Conservation (phyloP, 352 stramenopile species). For the Globisporangium barbulae region DNA sequence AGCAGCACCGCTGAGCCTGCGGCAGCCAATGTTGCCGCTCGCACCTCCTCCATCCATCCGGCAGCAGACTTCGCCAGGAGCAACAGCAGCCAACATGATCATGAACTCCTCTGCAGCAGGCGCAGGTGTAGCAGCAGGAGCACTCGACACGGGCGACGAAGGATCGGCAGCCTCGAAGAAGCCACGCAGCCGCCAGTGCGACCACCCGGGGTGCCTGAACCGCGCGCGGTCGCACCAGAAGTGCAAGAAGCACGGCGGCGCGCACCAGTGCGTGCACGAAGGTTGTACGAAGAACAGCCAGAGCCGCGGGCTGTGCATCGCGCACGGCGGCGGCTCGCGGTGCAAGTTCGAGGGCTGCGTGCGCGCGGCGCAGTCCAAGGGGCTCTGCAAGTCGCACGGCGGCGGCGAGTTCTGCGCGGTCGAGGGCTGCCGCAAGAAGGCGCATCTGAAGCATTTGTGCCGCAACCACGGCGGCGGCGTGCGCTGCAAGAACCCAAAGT, state of each 20-base stretch:
- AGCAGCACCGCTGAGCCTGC: conserved; percentile 4
- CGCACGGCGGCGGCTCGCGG: conserved; percentile 74
- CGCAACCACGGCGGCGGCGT: conserved; percentile 84
- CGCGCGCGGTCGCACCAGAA: conserved; percentile 81
- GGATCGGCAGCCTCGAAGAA: conserved; percentile 26
- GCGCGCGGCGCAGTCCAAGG: conserved; percentile 80
- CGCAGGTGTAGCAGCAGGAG: background rate
- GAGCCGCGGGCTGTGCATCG: conserved; percentile 81
- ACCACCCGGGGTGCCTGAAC: conserved; percentile 72
- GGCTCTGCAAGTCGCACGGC: conserved; percentile 83
- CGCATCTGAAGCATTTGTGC: conserved; percentile 83
- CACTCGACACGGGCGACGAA: conserved; percentile 16
- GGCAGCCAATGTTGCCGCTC: conserved; percentile 1
- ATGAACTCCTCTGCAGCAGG: background rate
- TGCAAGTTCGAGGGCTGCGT: conserved; percentile 80
- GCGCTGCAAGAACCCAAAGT: conserved; percentile 77
- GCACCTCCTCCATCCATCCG: conserved; percentile 2
- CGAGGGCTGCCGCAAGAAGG: conserved; percentile 82
- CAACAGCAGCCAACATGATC: conserved; percentile 3
- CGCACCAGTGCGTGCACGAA: conserved; percentile 79
- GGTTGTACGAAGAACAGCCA: conserved; percentile 88
- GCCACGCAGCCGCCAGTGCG: conserved; percentile 58
- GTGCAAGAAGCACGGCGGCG: conserved; percentile 89
- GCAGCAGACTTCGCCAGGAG: background rate
- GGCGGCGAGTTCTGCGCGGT: conserved; percentile 80